phyloP scores from a whole-genome alignment of 805 yeast species.

The Vanderwaltozyma verrucispora region DNA sequence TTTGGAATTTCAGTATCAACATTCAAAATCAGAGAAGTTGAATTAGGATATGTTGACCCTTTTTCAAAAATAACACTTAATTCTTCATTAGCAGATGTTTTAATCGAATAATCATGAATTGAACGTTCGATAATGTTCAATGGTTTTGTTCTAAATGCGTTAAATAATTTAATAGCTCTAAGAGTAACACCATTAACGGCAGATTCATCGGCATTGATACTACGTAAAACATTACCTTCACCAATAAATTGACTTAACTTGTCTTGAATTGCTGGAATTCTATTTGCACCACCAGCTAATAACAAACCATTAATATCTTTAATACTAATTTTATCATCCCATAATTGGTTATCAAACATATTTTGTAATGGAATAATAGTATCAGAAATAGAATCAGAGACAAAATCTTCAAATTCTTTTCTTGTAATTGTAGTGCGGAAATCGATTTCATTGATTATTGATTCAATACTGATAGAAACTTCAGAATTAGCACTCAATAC shows the following conservation, averaged over 20 bases:
- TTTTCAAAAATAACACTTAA: constrained; percentile 34
- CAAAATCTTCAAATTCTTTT: constrained; percentile 60
- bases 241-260: constrained; percentile 38
- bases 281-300: constrained; percentile 80
- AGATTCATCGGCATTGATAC: constrained; percentile 93
- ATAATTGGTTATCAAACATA: constrained; percentile 34
- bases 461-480: constrained; percentile 66
- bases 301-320: constrained; percentile 53
- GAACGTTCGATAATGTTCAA: constrained; percentile 50
- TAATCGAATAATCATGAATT: constrained; percentile 37
- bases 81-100: constrained; percentile 5
- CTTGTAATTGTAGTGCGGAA: constrained; percentile 59
- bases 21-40: constrained; percentile 28
- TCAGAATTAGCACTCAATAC: constrained; percentile 84
- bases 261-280: constrained; percentile 80
- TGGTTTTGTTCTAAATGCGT: constrained; percentile 49
- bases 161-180: constrained; percentile 67
- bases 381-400: constrained; percentile 29
- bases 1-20: constrained; percentile 22
- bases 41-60: constrained; percentile 32
- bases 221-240: constrained; percentile 56
- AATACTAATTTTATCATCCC: constrained; percentile 20
- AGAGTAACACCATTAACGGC: constrained; percentile 85
- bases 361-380: constrained; percentile 43
- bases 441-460: constrained; percentile 63